phyloP scores from a whole-genome alignment of 306 rosid genomes.

The Hippophae gyantsensis region DNA sequence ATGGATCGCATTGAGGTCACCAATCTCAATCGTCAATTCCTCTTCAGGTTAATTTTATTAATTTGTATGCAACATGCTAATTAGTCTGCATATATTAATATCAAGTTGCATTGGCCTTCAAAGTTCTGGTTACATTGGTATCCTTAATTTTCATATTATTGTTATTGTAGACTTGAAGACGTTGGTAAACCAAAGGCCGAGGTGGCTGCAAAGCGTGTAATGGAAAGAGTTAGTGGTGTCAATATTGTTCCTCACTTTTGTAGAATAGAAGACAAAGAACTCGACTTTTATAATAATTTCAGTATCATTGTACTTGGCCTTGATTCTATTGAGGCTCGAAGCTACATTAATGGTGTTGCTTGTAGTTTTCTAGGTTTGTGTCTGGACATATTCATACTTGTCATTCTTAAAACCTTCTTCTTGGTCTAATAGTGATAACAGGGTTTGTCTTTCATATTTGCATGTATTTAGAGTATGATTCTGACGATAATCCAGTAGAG shows the following conservation, averaged over 20 bases:
- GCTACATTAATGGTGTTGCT: slow-evolving; percentile 83
- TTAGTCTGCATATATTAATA: too few species aligned
- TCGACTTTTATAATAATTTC: slow-evolving; percentile 65
- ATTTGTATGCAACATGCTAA: too few species aligned
- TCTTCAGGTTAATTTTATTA: slow-evolving; percentile 50
- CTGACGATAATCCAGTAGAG: slow-evolving; percentile 69
- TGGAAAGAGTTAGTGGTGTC: slow-evolving; percentile 82
- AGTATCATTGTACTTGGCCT: slow-evolving; percentile 84
- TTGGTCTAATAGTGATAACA: not conserved
- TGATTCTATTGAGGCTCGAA: slow-evolving; percentile 94
- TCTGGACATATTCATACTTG: not conserved
- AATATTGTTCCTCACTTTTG: slow-evolving; percentile 74
- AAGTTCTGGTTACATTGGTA: slow-evolving; percentile 2
- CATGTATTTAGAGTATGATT: slow-evolving; percentile 52
- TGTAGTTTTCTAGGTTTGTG: slow-evolving; percentile 83
- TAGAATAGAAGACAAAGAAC: slow-evolving; percentile 86
- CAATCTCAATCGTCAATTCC: slow-evolving; percentile 90
- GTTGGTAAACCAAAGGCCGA: slow-evolving; percentile 94
- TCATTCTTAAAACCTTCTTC: not conserved
- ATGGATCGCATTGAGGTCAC: slow-evolving; percentile 94
- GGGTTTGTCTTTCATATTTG: not conserved
- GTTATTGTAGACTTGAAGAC: slow-evolving; percentile 58
- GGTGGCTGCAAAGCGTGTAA: slow-evolving; percentile 89
- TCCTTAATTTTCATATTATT: not conserved
- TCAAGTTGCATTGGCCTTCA: not conserved